A percentile compares a stretch with the other conserved stretches of the same genome.
These are phyloP conservation scores for Candida easanensis DNA, from an alignment of 805 yeast species.

Conservation along the genomic window DNA sequence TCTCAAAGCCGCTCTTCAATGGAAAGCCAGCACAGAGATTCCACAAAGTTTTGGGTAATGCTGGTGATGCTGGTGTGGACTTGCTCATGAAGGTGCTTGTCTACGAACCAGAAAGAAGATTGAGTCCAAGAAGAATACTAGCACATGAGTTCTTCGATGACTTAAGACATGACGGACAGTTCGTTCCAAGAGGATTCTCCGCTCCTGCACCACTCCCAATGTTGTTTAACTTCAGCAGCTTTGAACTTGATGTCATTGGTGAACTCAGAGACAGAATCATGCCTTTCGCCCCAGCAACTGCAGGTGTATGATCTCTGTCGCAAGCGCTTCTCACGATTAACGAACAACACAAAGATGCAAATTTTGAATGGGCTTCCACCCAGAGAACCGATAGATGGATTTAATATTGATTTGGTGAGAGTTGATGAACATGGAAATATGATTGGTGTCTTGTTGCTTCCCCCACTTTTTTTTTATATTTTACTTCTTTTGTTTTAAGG, in stretches of 20 bases:
- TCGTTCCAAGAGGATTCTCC: conserved; percentile 56
- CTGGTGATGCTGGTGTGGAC: conserved; percentile 85
- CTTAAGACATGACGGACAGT: conserved; percentile 53
- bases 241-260: conserved; percentile 53
- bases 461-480: neutral
- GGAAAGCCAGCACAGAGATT: conserved; percentile 56
- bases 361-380: neutral
- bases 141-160: conserved; percentile 90
- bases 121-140: conserved; percentile 77
- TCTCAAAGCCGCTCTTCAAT: conserved; percentile 58
- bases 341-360: neutral
- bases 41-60: conserved; percentile 66
- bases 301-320: neutral
- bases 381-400: neutral
- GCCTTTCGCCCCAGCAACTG: conserved; percentile 3
- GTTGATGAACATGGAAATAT: neutral
- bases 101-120: conserved; percentile 84
- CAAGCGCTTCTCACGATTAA: neutral
- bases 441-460: no score
- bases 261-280: conserved; percentile 24
- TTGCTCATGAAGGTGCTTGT: conserved; percentile 77
- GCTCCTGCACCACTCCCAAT: conserved; percentile 41
- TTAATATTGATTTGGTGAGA: neutral
- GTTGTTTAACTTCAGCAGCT: conserved; percentile 69
- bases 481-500: neutral